These are phyloP conservation scores for Solanum gracilifrons DNA, from an alignment of 257 asterid genomes.

Conservation along the genomic window DNA sequence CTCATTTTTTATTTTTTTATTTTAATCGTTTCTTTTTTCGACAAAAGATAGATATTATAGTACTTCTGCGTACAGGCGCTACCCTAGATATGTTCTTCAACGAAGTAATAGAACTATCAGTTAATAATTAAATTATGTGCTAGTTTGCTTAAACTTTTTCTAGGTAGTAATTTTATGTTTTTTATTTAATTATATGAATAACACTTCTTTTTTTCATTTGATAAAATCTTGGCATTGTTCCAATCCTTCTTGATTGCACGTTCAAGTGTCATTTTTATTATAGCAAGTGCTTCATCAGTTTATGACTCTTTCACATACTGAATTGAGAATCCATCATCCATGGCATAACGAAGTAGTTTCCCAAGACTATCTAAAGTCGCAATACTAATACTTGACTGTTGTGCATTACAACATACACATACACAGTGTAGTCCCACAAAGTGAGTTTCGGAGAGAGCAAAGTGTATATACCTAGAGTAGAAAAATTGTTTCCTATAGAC, in stretches of 20 bases:
- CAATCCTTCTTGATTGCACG: neutral
- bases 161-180: neutral
- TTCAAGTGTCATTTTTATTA: neutral
- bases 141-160: neutral
- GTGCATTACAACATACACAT: neutral
- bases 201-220: neutral
- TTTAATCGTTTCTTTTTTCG: no score
- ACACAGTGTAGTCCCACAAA: neutral
- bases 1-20: neutral
- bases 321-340: neutral
- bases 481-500: neutral
- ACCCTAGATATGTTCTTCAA: neutral
- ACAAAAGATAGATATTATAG: neutral
- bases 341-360: neutral
- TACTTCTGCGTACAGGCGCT: neutral
- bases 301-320: neutral
- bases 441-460: no score
- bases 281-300: neutral
- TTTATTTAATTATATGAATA: no score
- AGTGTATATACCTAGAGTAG: neutral
- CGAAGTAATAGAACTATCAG: neutral
- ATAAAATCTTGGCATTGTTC: neutral
- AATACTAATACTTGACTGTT: neutral
- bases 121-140: neutral
- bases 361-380: neutral